Evolutionary conservation across 2,329 filamentous ascomycete species (phyloP).

Genomic region (Ramichloridium luteum): DNA sequence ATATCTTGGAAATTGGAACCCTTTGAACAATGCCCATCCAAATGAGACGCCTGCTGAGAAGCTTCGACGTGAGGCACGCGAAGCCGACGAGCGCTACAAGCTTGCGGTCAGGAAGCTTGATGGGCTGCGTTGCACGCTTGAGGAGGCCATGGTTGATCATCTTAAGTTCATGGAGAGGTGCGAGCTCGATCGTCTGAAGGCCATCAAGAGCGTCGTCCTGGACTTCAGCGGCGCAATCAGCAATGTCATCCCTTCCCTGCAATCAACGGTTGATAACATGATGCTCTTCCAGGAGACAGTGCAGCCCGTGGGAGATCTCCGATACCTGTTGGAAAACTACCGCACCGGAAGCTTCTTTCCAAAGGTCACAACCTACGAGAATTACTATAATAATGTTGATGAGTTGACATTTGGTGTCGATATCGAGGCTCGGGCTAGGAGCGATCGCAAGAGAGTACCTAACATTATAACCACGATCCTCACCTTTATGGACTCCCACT

Average conservation of each 20-base stretch:
- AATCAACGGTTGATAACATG: conserved; percentile 96
- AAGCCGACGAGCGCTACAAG: conserved; percentile 92
- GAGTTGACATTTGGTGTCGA: conserved; percentile 97
- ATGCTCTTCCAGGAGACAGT: conserved; percentile 98
- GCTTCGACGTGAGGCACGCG: conserved; percentile 74
- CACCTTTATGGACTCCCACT: conserved; percentile 91
- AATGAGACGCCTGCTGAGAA: conserved; percentile 85
- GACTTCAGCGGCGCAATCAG: conserved; percentile 96
- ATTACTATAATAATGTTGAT: conserved; percentile 97
- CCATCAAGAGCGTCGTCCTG: conserved; percentile 93
- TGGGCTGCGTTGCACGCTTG: conserved; percentile 81
- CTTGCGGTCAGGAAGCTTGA: conserved; percentile 74
- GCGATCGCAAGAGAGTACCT: conserved; percentile 90
- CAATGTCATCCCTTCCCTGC: conserved; percentile 92
- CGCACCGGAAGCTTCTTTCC: conserved; percentile 87
- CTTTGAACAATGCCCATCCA: conserved; percentile 77
- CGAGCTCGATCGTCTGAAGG: conserved; percentile 88
- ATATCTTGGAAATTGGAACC: conserved; percentile 85
- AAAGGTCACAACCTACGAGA: conserved; percentile 87
- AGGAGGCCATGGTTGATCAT: conserved; percentile 86
- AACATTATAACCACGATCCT: conserved; percentile 83
- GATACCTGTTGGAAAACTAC: conserved; percentile 94
- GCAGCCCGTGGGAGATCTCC: conserved; percentile 78
- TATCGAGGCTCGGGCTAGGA: conserved; percentile 83
- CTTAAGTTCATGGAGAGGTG: conserved; percentile 95